Evolutionary conservation across 257 asterid genomes (phyloP), one percentile per base, ranked within the genome.

Genomic region (Nemophila menziesii): DNA sequence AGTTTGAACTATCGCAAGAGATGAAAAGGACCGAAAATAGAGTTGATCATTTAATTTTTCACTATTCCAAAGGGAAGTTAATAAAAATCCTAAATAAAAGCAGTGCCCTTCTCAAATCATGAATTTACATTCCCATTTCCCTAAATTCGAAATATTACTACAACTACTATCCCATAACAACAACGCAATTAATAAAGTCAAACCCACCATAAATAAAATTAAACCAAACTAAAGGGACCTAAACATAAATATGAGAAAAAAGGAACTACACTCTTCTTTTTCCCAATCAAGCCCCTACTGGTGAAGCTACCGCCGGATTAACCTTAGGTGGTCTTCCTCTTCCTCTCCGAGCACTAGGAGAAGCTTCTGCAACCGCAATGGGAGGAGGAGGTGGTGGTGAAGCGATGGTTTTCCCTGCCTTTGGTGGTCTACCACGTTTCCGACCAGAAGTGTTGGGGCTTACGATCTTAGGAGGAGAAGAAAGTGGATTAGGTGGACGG

Each of bases 251-350:
- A 20, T 7, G 36, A 13, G 47, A 18, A 43, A 58, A 43, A 22
- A 54, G 34, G 37, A 44, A 53, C 48, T 62, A 48, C 63, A 58
- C 44, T 11, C 34, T 0, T 16, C 22, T 43, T 9, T 16, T 24
- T 44, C 38, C 38, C 70, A 58, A 52, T 78, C 68, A 81, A 44
- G 86, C 89, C 57, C 92, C 96, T 11, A 77, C 92, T 0, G 80
- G 51, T 3, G 83, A 68, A n/a, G 83, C 54, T 41, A 41, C 70
- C 0, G 74, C 56, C 14, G 83, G 54, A 51, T 75, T 79, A 65
- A 72, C 87, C 58, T 86, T 86, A 0, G 93, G 93, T 11, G 87
- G 94, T 63, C 97, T 63, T 18, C 97, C 97, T 26, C 95, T 84
- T 0, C 92, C 85, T 9, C 92, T 79, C 0, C 70, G 81, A 11